Evolutionary conservation across 2,329 filamentous ascomycete genomes (phyloP), one percentile per base, ranked within the genome.

Genomic region (Phaeosphaeriaceae sp.): DNA sequence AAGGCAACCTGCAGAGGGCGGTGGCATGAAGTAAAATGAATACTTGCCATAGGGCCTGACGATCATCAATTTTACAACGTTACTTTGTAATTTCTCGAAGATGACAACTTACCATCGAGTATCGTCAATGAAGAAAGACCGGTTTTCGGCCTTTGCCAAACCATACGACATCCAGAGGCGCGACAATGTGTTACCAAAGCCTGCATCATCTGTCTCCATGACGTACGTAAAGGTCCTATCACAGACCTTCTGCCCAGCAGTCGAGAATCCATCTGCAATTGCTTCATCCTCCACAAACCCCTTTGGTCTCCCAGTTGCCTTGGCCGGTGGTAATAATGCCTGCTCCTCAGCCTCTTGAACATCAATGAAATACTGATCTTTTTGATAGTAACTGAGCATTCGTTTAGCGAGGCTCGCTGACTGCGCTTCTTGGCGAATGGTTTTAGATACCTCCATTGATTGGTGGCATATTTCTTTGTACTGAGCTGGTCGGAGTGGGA

Each of bases 51-150:
- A 94, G 1, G 88, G 86, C 87, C 77, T 80, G 35, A 34, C 9
- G 3, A 28, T 30, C 18, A 46, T 70, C 43, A 71, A 61, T 44
- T 43, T 30, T 32, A 11, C 7, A 26, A 8, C 7, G 11, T 26
- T 26, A 6, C 11, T 11, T 26, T 11, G 23, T 26, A 11, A 26
- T 7, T 8, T 26, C 23, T 26, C 3, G 11, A 26, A 26, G 7
- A 12, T 3, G 38, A 29, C 15, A 44, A 56, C 71, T 46, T 71
- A 79, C 82, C 92, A 96, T 58, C 87, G 81, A 6, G 87, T 85
- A 72, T 96, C 91, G 62, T 95, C 90, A 54, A 96, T 79, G 75
- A 96, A 95, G 73, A 96, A 95, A 1, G 85, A 80, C 18, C 90
- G 80, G 12, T 83, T 83, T 68, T 95, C 88, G 50, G 86, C 82